phyloP scores from a whole-genome alignment of 495 filamentous ascomycete species.

The Penicillium lagena region DNA sequence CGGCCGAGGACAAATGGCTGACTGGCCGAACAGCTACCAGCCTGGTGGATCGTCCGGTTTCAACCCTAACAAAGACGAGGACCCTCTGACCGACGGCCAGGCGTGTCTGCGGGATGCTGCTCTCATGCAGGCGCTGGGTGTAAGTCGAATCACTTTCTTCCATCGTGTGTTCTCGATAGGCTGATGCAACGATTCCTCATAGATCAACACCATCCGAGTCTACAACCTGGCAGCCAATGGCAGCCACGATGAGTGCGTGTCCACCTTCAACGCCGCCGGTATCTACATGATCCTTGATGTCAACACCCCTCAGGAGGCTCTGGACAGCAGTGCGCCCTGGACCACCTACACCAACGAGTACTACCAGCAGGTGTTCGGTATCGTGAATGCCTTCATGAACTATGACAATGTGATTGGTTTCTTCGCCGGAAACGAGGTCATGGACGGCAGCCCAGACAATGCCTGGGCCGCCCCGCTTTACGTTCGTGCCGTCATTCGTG shows the following conservation, averaged over 20 bases:
- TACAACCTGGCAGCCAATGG: slow-evolving; percentile 84
- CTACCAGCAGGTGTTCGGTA: slow-evolving; percentile 75
- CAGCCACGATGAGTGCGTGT: slow-evolving; percentile 84
- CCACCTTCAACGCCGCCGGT: slow-evolving; percentile 83
- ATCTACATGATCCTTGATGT: slow-evolving; percentile 74
- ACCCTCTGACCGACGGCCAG: slow-evolving; percentile 70
- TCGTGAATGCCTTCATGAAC: slow-evolving; percentile 91
- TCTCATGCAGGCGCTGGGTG: slow-evolving; percentile 77
- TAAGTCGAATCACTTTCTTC: slow-evolving; percentile 13
- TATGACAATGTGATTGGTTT: slow-evolving; percentile 90
- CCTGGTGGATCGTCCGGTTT: slow-evolving; percentile 84
- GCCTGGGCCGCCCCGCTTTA: slow-evolving; percentile 36
- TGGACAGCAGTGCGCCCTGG: slow-evolving; percentile 62
- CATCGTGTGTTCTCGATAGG: no score
- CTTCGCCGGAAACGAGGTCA: slow-evolving; percentile 92
- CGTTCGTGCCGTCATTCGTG: slow-evolving; percentile 64
- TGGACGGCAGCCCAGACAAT: no score
- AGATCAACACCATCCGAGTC: slow-evolving; percentile 86
- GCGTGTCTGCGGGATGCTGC: slow-evolving; percentile 87
- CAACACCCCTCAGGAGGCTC: slow-evolving; percentile 80
- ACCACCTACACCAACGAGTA: slow-evolving; percentile 70
- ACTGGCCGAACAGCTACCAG: slow-evolving; percentile 58
- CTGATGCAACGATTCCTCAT: neutral
- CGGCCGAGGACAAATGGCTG: slow-evolving; percentile 5
- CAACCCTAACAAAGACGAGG: slow-evolving; percentile 43